Base-by-base conservation (phyloP, 202 grass and related monocot species). In the Saccharum hybrid region DNA sequence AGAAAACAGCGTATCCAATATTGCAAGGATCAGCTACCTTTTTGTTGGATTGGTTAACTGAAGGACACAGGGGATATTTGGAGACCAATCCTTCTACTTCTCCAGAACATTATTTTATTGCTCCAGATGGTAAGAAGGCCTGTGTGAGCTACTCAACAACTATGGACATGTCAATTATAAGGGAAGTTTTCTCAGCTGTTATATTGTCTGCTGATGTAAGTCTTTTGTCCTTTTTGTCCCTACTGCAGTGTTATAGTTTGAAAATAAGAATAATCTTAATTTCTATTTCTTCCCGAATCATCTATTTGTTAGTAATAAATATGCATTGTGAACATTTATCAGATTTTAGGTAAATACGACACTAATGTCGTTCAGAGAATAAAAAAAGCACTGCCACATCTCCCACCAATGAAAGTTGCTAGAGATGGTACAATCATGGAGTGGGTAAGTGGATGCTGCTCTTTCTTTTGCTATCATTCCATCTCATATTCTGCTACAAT, bases 41-140 rank as follows among this genome's bases (percentile, higher is more conserved):
- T 94, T 86, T 98, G 43, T 72, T 94, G 86, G 89, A 93, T 63
- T 98, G 95, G 95, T 90, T 98, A 64, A 90, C 91, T 63, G 75
- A 93, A 71, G 95, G 92, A 60, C 78, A 64, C 80, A 68, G 74
- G 39, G 85, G 78, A 14, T 85, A 88, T 80, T 81, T 98, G 83
- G 87, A 94, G 68, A 94, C 95, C 60, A 98, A 94, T 88, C 95
- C 95, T 81, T 98, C 95, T 42, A 98, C 95, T 61, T 98, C 95
- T 75, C 95, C 95, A 13, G 95, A 98, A 78, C 95, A 98, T 94
- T 84, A 71, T 83, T 98, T 98, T 77, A 93, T 93, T 43, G 90
- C 95, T 86, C 90, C 95, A 10, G 83, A 94, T 90, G 92, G 89
- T 72, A 98, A 87, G 78, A 83, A 85, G 67, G 90, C 95, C 3